A percentile compares a stretch with the other conserved stretches of the same genome.
Conservation (phyloP, 78 protist genomes). For the Tieghemostelium lacteum region DNA sequence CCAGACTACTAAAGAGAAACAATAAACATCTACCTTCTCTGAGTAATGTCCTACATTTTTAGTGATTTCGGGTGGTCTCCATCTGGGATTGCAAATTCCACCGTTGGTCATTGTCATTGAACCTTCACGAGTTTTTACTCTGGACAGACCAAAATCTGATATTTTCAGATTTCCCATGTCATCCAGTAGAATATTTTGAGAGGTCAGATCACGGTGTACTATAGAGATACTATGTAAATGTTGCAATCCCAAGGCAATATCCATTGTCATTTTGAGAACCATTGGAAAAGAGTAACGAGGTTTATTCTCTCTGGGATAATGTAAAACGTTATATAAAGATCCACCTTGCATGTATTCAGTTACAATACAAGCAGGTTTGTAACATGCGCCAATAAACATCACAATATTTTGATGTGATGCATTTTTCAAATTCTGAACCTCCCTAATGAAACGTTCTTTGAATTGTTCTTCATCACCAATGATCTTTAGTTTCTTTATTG, state of each 20-base stretch:
- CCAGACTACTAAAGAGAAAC: constrained; percentile 70
- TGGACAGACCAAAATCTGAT: constrained; percentile 42
- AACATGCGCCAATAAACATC: constrained; percentile 78
- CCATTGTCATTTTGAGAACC: constrained; percentile 67
- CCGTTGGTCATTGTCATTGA: constrained; percentile 76
- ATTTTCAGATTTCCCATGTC: constrained; percentile 63
- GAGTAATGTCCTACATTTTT: constrained; percentile 51
- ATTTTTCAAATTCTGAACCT: constrained; percentile 50
- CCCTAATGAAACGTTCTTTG: constrained; percentile 56
- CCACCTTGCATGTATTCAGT: constrained; percentile 68
- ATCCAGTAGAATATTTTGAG: constrained; percentile 64
- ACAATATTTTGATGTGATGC: constrained; percentile 66
- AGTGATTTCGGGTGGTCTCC: constrained; percentile 78
- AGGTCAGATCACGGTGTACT: constrained; percentile 70
- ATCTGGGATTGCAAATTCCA: constrained; percentile 69
- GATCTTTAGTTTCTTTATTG: constrained; percentile 61
- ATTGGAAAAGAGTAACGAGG: constrained; percentile 40
- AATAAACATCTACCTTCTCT: constrained; percentile 68
- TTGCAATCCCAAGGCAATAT: constrained; percentile 43
- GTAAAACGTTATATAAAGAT: constrained; percentile 48
- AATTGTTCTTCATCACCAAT: constrained; percentile 72
- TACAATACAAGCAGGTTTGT: constrained; percentile 69
- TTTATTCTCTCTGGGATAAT: constrained; percentile 30
- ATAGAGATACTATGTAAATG: constrained; percentile 46
- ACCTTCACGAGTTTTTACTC: constrained; percentile 58